phyloP scores from a whole-genome alignment of 805 yeast species.

The Spencermartinsiella europaea region DNA sequence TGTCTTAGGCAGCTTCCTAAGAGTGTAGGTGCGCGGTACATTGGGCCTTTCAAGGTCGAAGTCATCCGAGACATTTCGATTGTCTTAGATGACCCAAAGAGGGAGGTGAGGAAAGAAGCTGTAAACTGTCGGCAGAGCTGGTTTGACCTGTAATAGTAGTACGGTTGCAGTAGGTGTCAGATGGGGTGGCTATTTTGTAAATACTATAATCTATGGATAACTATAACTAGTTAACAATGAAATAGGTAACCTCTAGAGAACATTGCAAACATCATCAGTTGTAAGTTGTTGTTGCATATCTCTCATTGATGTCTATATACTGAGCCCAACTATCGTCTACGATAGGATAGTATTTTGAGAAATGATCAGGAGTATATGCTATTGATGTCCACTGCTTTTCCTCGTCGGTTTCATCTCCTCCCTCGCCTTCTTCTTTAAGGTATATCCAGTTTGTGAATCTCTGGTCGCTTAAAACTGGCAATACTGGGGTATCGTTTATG shows the following conservation, averaged over 20 bases:
- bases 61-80: conserved; percentile 45
- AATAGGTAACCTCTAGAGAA: too few relatives aligned
- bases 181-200: too few relatives aligned
- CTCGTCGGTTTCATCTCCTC: conserved; percentile 22
- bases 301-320: conserved; percentile 44
- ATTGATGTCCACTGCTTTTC: conserved; percentile 39
- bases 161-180: too few relatives aligned
- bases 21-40: conserved; percentile 34
- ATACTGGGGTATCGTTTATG: conserved; percentile 37
- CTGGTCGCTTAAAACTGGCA: conserved; percentile 52
- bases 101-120: conserved; percentile 70
- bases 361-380: conserved; percentile 43
- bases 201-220: too few relatives aligned
- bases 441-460: conserved; percentile 18
- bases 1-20: conserved; percentile 49
- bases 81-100: conserved; percentile 66
- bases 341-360: conserved; percentile 24
- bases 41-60: conserved; percentile 48
- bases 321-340: conserved; percentile 37
- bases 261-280: too few relatives aligned
- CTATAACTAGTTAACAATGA: too few relatives aligned
- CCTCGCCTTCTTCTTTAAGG: too few relatives aligned
- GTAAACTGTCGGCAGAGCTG: conserved; percentile 75
- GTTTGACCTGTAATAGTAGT: conserved; percentile 52
- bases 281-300: too few relatives aligned